These are phyloP conservation scores for Trypanosoma theileri DNA, from an alignment of 208 protist genomes.

Conservation along the genomic window DNA sequence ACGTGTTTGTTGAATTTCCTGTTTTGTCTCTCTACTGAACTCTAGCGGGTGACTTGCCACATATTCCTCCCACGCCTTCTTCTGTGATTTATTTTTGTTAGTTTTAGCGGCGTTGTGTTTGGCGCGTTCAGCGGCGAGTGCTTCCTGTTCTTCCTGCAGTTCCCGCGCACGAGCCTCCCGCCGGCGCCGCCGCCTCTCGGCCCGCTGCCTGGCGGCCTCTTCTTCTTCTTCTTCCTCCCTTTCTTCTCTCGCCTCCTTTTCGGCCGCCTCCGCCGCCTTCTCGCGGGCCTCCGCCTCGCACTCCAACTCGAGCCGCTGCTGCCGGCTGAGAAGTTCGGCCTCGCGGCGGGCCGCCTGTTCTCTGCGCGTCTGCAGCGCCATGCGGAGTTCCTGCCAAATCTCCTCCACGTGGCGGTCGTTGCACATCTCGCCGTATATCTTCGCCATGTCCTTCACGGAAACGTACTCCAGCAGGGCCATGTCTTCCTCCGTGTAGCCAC, in stretches of 20 bases:
- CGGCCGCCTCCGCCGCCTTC: constrained; percentile 33
- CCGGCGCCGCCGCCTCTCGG: constrained; percentile 48
- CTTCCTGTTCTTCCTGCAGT: constrained; percentile 65
- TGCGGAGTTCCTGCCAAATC: constrained; percentile 76
- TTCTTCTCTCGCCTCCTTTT: constrained; percentile 29
- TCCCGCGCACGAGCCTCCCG: constrained; percentile 59
- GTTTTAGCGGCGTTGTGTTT: constrained; percentile 34
- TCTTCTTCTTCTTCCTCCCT: constrained; percentile 42
- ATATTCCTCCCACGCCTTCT: constrained; percentile 78
- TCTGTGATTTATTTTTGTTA: constrained; percentile 44
- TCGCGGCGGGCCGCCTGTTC: constrained; percentile 44
- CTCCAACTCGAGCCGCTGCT: constrained; percentile 37
- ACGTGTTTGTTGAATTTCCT: constrained; percentile 64
- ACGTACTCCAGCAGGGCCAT: constrained; percentile 81
- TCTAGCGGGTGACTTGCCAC: constrained; percentile 76
- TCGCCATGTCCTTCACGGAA: constrained; percentile 85
- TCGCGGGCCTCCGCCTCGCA: constrained; percentile 36
- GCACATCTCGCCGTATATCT: constrained; percentile 81
- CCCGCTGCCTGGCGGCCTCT: constrained; percentile 2
- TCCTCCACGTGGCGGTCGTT: constrained; percentile 57
- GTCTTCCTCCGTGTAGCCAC: constrained; percentile 67
- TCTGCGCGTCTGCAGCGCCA: constrained; percentile 47
- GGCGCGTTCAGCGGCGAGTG: constrained; percentile 47
- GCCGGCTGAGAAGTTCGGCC: constrained; percentile 40
- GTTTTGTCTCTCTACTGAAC: constrained; percentile 30